phyloP scores from a whole-genome alignment of 106 monocot species.

The Posidonia australis region DNA sequence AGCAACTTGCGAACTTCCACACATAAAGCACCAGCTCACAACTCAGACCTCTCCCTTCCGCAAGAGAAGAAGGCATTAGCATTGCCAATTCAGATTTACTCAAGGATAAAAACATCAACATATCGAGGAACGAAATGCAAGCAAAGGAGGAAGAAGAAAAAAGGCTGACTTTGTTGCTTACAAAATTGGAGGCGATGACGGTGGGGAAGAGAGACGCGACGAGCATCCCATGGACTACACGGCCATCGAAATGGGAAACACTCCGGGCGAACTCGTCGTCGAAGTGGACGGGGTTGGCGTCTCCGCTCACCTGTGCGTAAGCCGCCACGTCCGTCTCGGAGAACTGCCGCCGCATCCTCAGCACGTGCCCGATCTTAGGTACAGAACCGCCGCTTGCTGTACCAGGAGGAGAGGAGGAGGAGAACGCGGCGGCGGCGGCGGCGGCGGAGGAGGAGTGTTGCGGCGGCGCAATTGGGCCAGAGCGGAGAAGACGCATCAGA shows the following conservation, averaged over 20 bases:
- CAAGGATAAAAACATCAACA: too few species aligned
- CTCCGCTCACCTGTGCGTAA: constrained; percentile 52
- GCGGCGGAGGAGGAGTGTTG: not conserved
- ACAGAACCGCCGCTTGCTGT: not conserved
- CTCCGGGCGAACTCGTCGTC: constrained; percentile 36
- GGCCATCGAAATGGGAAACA: constrained; percentile 42
- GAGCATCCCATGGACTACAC: constrained; percentile 84
- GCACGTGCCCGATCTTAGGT: constrained; percentile 39
- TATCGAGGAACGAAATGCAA: too few species aligned
- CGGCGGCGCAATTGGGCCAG: not conserved
- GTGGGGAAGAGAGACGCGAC: constrained; percentile 78
- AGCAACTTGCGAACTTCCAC: too few species aligned
- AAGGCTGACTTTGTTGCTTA: constrained; percentile 13
- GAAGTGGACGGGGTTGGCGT: constrained; percentile 66
- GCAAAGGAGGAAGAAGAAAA: too few species aligned
- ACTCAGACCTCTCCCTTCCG: too few species aligned
- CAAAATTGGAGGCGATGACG: constrained; percentile 67
- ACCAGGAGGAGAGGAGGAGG: not conserved
- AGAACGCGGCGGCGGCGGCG: not conserved
- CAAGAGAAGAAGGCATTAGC: too few species aligned
- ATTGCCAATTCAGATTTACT: too few species aligned
- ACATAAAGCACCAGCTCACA: too few species aligned
- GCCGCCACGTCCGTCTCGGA: constrained; percentile 38
- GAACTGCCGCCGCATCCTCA: constrained; percentile 39
- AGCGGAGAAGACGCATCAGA: not conserved